These are phyloP conservation scores for Candida takata DNA, from an alignment of 805 yeast species.

Conservation along the genomic window DNA sequence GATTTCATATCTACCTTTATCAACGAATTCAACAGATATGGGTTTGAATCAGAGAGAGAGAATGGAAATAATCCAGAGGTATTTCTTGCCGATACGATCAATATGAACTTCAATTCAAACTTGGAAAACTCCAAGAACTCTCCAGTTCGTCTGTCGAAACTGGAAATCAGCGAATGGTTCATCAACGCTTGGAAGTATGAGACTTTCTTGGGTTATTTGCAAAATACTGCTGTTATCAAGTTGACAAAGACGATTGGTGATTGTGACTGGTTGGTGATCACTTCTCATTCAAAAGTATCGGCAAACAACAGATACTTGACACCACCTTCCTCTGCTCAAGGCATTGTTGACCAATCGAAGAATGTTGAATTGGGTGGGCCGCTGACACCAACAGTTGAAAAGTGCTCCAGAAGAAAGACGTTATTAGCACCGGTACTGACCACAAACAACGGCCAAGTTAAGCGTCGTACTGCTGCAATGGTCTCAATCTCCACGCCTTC, in stretches of 20 bases:
- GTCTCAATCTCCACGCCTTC: too few species aligned
- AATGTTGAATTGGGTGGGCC: constrained; percentile 8
- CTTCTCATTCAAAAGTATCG: constrained; percentile 27
- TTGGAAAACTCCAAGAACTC: constrained; percentile 17
- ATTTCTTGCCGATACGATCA: constrained; percentile 24
- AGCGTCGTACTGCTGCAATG: too few species aligned
- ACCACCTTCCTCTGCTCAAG: constrained; percentile 18
- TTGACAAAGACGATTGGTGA: constrained; percentile 32
- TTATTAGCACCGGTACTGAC: too few species aligned
- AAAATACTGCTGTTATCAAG: constrained; percentile 29
- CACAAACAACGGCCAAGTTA: too few species aligned
- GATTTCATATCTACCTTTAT: constrained; percentile 22
- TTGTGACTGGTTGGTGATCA: constrained; percentile 32
- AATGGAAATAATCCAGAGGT: constrained; percentile 17
- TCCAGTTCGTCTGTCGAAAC: constrained; percentile 30
- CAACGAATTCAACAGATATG: constrained; percentile 21
- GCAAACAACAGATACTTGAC: constrained; percentile 22
- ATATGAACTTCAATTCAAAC: constrained; percentile 23
- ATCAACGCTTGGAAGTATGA: constrained; percentile 35
- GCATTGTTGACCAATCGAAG: constrained; percentile 14
- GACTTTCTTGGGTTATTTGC: constrained; percentile 28
- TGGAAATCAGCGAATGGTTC: constrained; percentile 33
- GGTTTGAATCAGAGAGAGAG: constrained; percentile 18
- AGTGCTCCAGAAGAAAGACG: too few species aligned
- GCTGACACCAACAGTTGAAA: too few species aligned